A percentile compares a stretch with the other conserved stretches of the same genome.
Conservation (phyloP, 257 asterid genomes). For the Verbascum thapsus region DNA sequence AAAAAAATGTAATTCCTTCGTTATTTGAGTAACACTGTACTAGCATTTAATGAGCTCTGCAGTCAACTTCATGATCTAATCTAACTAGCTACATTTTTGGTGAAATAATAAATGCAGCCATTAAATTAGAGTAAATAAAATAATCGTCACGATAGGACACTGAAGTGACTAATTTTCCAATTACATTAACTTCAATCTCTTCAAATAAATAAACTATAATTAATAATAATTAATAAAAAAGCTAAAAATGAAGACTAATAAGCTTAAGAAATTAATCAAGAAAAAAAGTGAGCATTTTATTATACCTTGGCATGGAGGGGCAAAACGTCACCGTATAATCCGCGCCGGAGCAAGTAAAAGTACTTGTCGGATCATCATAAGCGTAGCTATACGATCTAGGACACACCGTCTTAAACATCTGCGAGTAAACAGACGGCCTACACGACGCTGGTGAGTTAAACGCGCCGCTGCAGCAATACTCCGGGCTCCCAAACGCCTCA, state of each 20-base stretch:
- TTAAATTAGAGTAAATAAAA: no score
- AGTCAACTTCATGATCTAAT: not conserved
- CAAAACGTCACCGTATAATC: slow-evolving; percentile 86
- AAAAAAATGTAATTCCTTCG: not conserved
- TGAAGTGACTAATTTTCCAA: no score
- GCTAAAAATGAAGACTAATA: no score
- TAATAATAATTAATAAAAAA: no score
- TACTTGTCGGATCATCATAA: slow-evolving; percentile 93
- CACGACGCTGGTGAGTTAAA: slow-evolving; percentile 77
- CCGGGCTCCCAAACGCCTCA: slow-evolving; percentile 79
- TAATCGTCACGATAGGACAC: no score
- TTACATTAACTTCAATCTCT: no score
- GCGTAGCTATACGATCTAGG: slow-evolving; percentile 96
- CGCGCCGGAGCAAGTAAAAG: slow-evolving; percentile 89
- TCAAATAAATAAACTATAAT: no score
- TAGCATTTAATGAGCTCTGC: slow-evolving; percentile 10
- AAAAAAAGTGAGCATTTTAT: no score
- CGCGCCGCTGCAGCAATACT: slow-evolving; percentile 93
- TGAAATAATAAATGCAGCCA: slow-evolving; percentile 15
- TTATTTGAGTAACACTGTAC: not conserved
- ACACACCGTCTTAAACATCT: slow-evolving; percentile 78
- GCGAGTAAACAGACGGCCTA: slow-evolving; percentile 79
- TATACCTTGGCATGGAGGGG: slow-evolving; percentile 83
- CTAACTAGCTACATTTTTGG: slow-evolving; percentile 25
- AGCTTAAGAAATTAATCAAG: no score